These are phyloP conservation scores for Aspergillus nomiae DNA, from an alignment of 2,329 filamentous ascomycete genomes.

Conservation along the genomic window DNA sequence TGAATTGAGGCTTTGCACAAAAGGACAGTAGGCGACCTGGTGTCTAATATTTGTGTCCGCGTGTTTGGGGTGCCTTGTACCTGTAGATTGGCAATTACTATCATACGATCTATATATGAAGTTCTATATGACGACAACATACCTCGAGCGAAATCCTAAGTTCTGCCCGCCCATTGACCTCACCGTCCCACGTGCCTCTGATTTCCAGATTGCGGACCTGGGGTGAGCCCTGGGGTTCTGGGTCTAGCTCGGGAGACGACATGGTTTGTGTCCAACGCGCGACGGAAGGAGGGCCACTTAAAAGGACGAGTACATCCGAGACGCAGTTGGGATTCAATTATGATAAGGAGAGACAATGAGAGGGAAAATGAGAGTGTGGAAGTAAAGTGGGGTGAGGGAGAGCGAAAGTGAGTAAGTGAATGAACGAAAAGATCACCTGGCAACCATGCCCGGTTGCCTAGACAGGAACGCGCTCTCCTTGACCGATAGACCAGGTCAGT, in stretches of 20 bases:
- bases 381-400: background rate
- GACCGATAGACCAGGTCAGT: background rate
- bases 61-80: conserved; percentile 26
- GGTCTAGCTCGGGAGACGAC: background rate
- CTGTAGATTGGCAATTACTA: conserved; percentile 16
- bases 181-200: conserved; percentile 34
- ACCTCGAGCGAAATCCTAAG: conserved; percentile 35
- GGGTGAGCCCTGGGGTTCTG: conserved; percentile 10
- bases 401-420: conserved; percentile 8
- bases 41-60: conserved; percentile 25
- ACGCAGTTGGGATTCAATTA: background rate
- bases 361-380: background rate
- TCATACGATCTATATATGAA: background rate
- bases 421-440: background rate
- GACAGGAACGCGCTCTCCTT: background rate
- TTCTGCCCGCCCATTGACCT: conserved; percentile 23
- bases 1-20: conserved; percentile 16
- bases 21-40: conserved; percentile 12
- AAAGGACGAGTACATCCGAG: background rate
- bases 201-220: conserved; percentile 33
- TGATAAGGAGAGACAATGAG: background rate
- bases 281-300: background rate
- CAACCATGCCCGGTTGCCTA: background rate
- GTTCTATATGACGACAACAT: conserved; percentile 7
- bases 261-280: background rate